Base-by-base conservation (phyloP, 1,139 yeast species). In the Yamadazyma oceani region DNA sequence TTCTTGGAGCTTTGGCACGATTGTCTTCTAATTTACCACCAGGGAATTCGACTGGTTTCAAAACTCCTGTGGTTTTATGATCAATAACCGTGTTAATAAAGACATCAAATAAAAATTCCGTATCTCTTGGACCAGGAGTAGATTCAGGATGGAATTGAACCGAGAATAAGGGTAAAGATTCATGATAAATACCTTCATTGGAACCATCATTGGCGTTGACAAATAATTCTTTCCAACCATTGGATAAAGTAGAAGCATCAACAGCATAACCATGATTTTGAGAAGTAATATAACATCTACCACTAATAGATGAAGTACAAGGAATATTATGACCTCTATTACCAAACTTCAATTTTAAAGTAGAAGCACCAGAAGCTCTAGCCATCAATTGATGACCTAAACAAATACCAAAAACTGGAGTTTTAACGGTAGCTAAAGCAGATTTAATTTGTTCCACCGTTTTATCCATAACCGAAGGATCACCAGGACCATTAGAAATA, bases 261-360 rank as follows among this genome's bases (percentile, higher is more conserved):
- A 94, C 99, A 38, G 98, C 99, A 62, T 71, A 94, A 69, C 99
- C 99, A 69, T 94, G 99, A 64, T 94, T 94, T 72, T 94, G 99
- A 35, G 97, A 92, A 34, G 98, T 94, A 64, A 94, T 94, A 74
- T 94, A 90, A 77, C 99, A 94, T 65, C 96, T 81, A 38, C 98
- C 98, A 45, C 89, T 84, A 50, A 89, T 78, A 46, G 92, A 75
- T 39, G 95, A 87, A 42, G 97, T 88, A 73, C 96, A 90, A 48
- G 99, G 99, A 53, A 94, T 94, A 65, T 94, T 94, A 73, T 94
- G 99, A 60, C 97, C 99, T 78, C 99, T 90, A 77, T 94, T 94
- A 83, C 99, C 99, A 57, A 88, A 94, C 71, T 90, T 90, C 72
- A 94, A 73, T 68, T 94, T 94, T 58, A 79, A 55, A 40, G 99